A percentile compares a stretch with the other conserved stretches of the same genome.
phyloP scores from a whole-genome alignment of 192 early-diverging fungal genomes.

The Paraglomus occultum region DNA sequence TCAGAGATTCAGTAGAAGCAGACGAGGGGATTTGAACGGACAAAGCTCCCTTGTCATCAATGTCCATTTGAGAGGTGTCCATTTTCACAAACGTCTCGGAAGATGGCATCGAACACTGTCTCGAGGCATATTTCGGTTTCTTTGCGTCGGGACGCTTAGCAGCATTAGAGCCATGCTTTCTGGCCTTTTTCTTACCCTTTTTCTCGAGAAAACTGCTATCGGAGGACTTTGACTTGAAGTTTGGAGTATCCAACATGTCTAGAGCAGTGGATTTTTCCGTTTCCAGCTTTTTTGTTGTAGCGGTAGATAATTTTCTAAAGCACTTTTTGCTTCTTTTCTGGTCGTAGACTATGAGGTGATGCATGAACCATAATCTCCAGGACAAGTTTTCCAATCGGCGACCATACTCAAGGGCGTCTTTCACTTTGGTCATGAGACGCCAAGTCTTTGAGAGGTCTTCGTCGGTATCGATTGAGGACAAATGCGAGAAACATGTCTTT shows the following conservation, averaged over 20 bases:
- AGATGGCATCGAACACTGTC: too few relatives aligned
- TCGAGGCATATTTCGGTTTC: too few relatives aligned
- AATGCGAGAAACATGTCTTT: conserved; percentile 69
- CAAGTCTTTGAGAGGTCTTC: conserved; percentile 77
- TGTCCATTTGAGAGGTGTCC: too few relatives aligned
- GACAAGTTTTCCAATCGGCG: conserved; percentile 80
- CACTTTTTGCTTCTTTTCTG: conserved; percentile 41
- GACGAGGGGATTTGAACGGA: too few relatives aligned
- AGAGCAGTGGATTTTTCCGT: conserved; percentile 33
- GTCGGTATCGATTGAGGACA: conserved; percentile 67
- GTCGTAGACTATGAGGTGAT: conserved; percentile 59
- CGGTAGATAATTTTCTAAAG: conserved; percentile 56
- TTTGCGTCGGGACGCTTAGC: too few relatives aligned
- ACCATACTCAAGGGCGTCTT: conserved; percentile 79
- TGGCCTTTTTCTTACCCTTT: too few relatives aligned
- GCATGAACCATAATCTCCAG: conserved; percentile 83
- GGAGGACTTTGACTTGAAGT: too few relatives aligned
- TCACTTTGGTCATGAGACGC: conserved; percentile 84
- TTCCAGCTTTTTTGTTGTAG: conserved; percentile 58
- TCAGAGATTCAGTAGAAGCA: too few relatives aligned
- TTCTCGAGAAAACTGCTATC: too few relatives aligned
- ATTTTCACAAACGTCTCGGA: too few relatives aligned
- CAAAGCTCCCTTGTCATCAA: too few relatives aligned
- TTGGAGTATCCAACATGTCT: conserved; percentile 5
- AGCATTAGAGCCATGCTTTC: too few relatives aligned